Evolutionary conservation across 1,139 yeast species (phyloP).

Genomic region (Hemisphaericaspora xylofermentans): DNA sequence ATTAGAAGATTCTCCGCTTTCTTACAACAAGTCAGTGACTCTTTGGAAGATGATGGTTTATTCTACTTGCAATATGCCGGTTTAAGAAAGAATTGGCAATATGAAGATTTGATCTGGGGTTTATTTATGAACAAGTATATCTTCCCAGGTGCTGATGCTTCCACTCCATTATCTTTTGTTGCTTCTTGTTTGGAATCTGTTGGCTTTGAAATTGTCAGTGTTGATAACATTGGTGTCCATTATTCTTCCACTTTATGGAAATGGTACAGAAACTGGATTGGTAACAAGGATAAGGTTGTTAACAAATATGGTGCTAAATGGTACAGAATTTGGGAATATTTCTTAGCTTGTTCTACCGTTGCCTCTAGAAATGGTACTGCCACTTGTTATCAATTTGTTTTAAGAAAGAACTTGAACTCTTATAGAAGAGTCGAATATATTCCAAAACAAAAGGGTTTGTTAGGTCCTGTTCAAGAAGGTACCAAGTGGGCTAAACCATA

Average conservation of each 20-base stretch:
- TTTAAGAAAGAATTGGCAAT: conserved; percentile 89
- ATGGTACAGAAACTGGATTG: conserved; percentile 95
- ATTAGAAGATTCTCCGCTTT: conserved; percentile 78
- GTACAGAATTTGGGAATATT: conserved; percentile 94
- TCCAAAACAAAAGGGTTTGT: conserved; percentile 75
- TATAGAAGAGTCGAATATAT: conserved; percentile 82
- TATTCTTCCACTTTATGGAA: conserved; percentile 90
- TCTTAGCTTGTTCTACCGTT: conserved; percentile 78
- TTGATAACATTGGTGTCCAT: conserved; percentile 90
- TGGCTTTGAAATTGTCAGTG: conserved; percentile 81
- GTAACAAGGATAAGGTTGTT: conserved; percentile 73
- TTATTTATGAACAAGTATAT: conserved; percentile 93
- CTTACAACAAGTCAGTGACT: conserved; percentile 75
- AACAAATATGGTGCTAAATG: conserved; percentile 85
- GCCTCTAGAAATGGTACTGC: conserved; percentile 94
- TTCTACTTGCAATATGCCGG: conserved; percentile 91
- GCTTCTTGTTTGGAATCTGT: conserved; percentile 73
- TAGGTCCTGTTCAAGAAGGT: conserved; percentile 58
- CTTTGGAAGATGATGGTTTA: conserved; percentile 88
- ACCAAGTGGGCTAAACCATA: conserved; percentile 38
- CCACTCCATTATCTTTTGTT: conserved; percentile 88
- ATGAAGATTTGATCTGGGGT: conserved; percentile 93
- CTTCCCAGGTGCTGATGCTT: conserved; percentile 98
- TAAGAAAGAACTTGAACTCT: conserved; percentile 85
- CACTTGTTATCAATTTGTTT: conserved; percentile 84